Conservation (phyloP, 2,329 filamentous ascomycete genomes). For the Pestalotiopsis sp. region DNA sequence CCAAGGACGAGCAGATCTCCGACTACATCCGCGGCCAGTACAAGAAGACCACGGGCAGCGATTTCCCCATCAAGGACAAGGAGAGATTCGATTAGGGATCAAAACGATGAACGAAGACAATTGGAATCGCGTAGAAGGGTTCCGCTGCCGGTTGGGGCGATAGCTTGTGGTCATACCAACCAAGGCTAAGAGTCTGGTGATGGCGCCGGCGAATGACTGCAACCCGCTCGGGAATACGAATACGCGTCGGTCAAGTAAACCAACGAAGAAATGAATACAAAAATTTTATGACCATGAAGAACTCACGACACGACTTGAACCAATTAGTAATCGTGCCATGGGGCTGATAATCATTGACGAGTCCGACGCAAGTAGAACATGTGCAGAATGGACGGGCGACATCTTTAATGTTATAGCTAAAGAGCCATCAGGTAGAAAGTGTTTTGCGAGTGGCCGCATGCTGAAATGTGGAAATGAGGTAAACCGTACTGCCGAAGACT, state of each 20-base stretch:
- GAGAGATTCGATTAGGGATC: conserved; percentile 37
- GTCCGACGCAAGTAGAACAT: no score
- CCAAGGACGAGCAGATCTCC: conserved; percentile 79
- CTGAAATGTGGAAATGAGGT: no score
- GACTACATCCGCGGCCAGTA: conserved; percentile 73
- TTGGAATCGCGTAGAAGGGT: neutral
- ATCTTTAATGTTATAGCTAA: no score
- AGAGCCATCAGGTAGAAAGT: no score
- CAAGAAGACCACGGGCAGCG: conserved; percentile 68
- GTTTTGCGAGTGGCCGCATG: no score
- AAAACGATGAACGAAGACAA: neutral
- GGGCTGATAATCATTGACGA: no score
- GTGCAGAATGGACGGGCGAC: no score
- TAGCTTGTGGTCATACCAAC: neutral
- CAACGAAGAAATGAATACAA: neutral
- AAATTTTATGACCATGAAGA: neutral
- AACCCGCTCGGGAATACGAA: neutral
- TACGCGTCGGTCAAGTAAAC: neutral
- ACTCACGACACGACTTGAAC: no score
- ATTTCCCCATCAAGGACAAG: conserved; percentile 74
- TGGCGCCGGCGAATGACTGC: neutral
- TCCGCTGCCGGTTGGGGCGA: neutral
- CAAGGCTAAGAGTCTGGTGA: no score
- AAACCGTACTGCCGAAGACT: no score
- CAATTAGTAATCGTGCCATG: no score